These are phyloP conservation scores for Penicillium longicatenatum DNA, from an alignment of 495 filamentous ascomycete genomes.

Conservation along the genomic window DNA sequence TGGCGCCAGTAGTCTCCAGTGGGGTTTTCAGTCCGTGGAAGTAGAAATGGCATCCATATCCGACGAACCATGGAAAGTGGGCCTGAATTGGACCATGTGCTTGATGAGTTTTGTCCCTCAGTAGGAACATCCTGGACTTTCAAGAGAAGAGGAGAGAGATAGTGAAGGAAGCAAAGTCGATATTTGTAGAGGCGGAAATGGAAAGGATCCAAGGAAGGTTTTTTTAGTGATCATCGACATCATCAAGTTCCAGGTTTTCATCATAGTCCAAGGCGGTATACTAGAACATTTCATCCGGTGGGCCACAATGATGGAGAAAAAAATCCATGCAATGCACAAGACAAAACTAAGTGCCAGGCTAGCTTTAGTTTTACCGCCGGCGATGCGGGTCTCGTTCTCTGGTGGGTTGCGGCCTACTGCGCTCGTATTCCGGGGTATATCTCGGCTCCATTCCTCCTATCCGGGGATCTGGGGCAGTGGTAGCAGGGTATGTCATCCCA, in stretches of 20 bases:
- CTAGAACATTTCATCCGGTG: slow-evolving; percentile 16
- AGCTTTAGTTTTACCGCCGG: slow-evolving; percentile 34
- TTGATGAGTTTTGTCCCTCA: slow-evolving; percentile 15
- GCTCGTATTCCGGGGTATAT: slow-evolving; percentile 51
- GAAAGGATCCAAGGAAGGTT: slow-evolving; percentile 13
- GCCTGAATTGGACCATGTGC: slow-evolving; percentile 12
- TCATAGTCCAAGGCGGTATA: slow-evolving; percentile 24
- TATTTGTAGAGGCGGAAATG: slow-evolving; percentile 1
- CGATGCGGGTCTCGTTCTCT: slow-evolving; percentile 45
- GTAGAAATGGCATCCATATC: slow-evolving; percentile 20
- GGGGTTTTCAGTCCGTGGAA: slow-evolving; percentile 16
- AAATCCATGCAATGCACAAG: slow-evolving; percentile 20
- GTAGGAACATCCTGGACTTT: slow-evolving; percentile 14
- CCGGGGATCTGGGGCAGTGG: slow-evolving; percentile 49
- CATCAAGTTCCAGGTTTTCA: slow-evolving; percentile 27
- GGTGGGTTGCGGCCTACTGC: slow-evolving; percentile 47
- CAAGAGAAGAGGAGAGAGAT: slow-evolving; percentile 2
- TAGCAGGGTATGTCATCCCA: slow-evolving; percentile 47
- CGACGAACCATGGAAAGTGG: slow-evolving; percentile 15
- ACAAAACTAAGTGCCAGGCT: slow-evolving; percentile 10
- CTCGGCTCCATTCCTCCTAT: slow-evolving; percentile 53
- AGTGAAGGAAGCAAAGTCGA: slow-evolving; percentile 2
- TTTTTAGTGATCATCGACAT: slow-evolving; percentile 23
- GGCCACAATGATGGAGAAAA: slow-evolving; percentile 19
- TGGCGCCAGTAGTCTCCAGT: slow-evolving; percentile 14